Base-by-base conservation (phyloP, 2,329 filamentous ascomycete species). In the Arthrobotrys pseudoclavata region DNA sequence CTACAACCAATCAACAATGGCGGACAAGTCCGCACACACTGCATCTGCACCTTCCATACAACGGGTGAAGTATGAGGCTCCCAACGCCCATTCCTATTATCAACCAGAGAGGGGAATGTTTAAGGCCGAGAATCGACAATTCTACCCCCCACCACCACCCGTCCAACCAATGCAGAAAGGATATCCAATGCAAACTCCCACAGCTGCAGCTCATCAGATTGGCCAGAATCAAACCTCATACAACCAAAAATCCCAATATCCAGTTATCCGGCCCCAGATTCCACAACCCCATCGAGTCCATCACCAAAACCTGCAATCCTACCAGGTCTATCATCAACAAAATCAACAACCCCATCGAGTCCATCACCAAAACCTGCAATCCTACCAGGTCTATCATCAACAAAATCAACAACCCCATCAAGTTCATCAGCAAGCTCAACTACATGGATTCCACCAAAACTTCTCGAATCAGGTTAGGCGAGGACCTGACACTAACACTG, bases 381-480 rank as follows among this genome's bases (percentile, higher is more conserved):
- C 37, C 7, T 18, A 57, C 9, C 52, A 34, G 7, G 31, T 9
- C 12, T 9, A 9, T 34, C 31, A 34, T 34, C 31, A 34, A 5
- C 31, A 34, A 34, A 1, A 20, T 20, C 15, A 34, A 9, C 42
- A 60, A 12, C 15, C 24, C 7, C 31, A 57, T 4, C 29, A 57
- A 10, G 1, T 1, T 18, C 18, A 57, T 31, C 24, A 60, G 7
- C 53, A 12, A 34, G 29, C 9, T 18, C 55, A 62, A 34, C 15
- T 22, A 4, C 20, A 53, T 0, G 20, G 45, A 37, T 69, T 53
- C 37, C 34, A 63, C 18, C 53, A 63, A 7, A 75, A 76, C 29
- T 69, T 64, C 34, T 24, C 62, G 7, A 50, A 31, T 5, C 24
- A 37, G 6, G 37, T 13, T 42, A 20, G 64, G 37, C 63, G 64